These are phyloP conservation scores for Pichia nakasei DNA, from an alignment of 805 yeast species.

Conservation along the genomic window DNA sequence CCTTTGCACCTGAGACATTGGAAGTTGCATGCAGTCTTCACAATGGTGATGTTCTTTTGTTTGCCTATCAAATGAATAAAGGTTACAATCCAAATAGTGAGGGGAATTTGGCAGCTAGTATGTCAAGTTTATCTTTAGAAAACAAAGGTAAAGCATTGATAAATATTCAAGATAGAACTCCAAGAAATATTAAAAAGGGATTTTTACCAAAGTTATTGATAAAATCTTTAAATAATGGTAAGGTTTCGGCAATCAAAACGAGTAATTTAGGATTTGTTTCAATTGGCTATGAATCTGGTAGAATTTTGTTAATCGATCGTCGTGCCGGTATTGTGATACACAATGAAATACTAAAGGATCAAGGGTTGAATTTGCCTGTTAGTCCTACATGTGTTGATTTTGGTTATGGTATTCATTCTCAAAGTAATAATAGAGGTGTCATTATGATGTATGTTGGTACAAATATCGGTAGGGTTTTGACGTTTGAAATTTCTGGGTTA, in stretches of 20 bases:
- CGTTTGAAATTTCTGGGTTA: slow-evolving; percentile 57
- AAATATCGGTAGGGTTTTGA: slow-evolving; percentile 56
- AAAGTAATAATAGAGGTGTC: slow-evolving; percentile 28
- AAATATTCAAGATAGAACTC: slow-evolving; percentile 48
- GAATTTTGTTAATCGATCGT: slow-evolving; percentile 63
- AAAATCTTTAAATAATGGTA: slow-evolving; percentile 32
- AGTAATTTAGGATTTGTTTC: slow-evolving; percentile 81
- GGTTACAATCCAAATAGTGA: slow-evolving; percentile 30
- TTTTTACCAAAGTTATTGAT: slow-evolving; percentile 50
- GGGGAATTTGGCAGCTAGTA: background rate
- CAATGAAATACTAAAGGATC: slow-evolving; percentile 25
- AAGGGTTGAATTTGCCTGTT: slow-evolving; percentile 21
- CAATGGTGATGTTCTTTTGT: slow-evolving; percentile 67
- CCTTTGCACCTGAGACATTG: slow-evolving; percentile 70
- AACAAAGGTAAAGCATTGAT: slow-evolving; percentile 17
- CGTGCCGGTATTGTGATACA: slow-evolving; percentile 54
- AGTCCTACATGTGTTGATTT: slow-evolving; percentile 59
- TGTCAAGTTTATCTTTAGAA: slow-evolving; percentile 4
- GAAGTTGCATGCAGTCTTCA: slow-evolving; percentile 64
- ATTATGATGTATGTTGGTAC: slow-evolving; percentile 75
- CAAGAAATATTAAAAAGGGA: slow-evolving; percentile 44
- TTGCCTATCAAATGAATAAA: slow-evolving; percentile 55
- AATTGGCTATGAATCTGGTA: slow-evolving; percentile 70
- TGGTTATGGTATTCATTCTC: slow-evolving; percentile 48
- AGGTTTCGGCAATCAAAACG: slow-evolving; percentile 53